These are phyloP conservation scores for Umbilicaria muhlenbergii DNA, from an alignment of 495 filamentous ascomycete genomes.

Conservation along the genomic window DNA sequence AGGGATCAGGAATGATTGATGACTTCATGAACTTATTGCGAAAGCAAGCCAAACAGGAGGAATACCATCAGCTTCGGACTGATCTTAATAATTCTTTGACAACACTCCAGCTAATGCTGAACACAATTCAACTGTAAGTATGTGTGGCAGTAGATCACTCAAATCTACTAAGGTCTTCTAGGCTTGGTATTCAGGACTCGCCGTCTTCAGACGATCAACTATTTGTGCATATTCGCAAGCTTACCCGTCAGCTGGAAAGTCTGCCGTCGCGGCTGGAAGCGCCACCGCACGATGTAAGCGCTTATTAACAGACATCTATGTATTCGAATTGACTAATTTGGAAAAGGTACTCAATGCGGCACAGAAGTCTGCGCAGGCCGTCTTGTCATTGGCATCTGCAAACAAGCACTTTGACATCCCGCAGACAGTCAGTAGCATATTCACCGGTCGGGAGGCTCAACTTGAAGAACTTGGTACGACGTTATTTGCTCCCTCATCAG, in stretches of 20 bases:
- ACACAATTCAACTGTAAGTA: not conserved
- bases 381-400: not conserved
- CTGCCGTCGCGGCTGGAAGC: not conserved
- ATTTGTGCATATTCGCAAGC: not conserved
- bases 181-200: no score
- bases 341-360: not conserved
- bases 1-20: not conserved
- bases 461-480: conserved; percentile 2
- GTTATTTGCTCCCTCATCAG: not conserved
- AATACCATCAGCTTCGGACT: not conserved
- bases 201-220: not conserved
- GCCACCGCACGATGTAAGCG: not conserved
- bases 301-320: not conserved
- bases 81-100: not conserved
- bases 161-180: no score
- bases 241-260: not conserved
- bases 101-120: not conserved
- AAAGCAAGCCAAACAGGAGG: conserved; percentile 2
- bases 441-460: conserved; percentile 6
- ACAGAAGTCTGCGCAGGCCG: not conserved
- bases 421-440: conserved; percentile 8
- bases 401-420: conserved; percentile 5
- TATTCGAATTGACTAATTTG: not conserved
- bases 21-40: conserved; percentile 1
- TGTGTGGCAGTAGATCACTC: not conserved